A percentile compares a stretch with the other conserved stretches of the same genome.
Evolutionary conservation across 2,329 filamentous ascomycete genomes (phyloP).

Genomic region (Clarireedia homoeocarpa): DNA sequence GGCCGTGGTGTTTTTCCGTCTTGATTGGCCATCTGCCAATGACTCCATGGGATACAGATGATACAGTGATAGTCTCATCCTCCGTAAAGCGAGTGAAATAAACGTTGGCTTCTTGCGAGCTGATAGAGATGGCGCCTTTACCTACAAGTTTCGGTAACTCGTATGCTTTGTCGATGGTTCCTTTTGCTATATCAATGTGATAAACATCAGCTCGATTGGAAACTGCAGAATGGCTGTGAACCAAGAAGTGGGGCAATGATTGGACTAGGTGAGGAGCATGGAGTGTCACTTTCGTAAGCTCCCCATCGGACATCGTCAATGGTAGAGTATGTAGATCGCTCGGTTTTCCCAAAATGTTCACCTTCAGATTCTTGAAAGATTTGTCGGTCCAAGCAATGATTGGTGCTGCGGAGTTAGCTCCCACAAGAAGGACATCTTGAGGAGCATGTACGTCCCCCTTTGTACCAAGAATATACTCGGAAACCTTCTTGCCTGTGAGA

Average conservation of each 20-base stretch:
- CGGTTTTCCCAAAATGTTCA: conserved; percentile 59
- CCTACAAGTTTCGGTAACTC: conserved; percentile 65
- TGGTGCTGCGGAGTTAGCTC: conserved; percentile 66
- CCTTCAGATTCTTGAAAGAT: conserved; percentile 51
- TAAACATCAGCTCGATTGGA: conserved; percentile 81
- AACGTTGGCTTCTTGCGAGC: conserved; percentile 69
- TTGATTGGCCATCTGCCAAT: conserved; percentile 66
- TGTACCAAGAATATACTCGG: conserved; percentile 63
- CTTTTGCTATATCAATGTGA: conserved; percentile 67
- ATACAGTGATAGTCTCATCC: conserved; percentile 65
- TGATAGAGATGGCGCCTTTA: conserved; percentile 69
- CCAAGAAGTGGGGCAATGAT: conserved; percentile 73
- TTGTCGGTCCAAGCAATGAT: conserved; percentile 70
- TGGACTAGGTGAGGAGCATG: conserved; percentile 68
- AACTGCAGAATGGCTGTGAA: conserved; percentile 64
- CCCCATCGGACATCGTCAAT: conserved; percentile 39
- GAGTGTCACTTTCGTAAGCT: conserved; percentile 51
- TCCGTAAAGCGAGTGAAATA: conserved; percentile 81
- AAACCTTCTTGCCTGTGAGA: conserved; percentile 61
- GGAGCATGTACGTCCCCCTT: conserved; percentile 63
- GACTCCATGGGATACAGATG: conserved; percentile 68
- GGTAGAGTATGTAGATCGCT: conserved; percentile 48
- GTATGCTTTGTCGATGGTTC: conserved; percentile 68
- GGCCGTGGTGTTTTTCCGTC: conserved; percentile 33
- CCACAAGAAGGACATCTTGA: conserved; percentile 64